Conservation (phyloP, 1,284 basidiomycete species). For the Austropuccinia psidii region DNA sequence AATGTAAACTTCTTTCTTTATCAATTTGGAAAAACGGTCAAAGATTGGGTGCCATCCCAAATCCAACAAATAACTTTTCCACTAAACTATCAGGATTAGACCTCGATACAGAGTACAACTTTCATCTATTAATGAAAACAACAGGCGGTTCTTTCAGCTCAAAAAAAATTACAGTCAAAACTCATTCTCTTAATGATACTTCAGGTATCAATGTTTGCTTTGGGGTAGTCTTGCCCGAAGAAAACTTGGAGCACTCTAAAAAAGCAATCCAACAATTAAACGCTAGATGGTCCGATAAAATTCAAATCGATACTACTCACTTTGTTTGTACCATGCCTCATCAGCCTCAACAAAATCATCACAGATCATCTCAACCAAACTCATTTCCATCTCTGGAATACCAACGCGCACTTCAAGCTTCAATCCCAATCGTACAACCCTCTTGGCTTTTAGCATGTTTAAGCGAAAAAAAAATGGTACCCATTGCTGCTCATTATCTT, state of each 20-base stretch:
- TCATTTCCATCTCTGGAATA: constrained; percentile 67
- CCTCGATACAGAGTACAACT: constrained; percentile 77
- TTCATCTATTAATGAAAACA: constrained; percentile 79
- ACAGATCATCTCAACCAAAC: constrained; percentile 51
- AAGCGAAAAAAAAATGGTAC: constrained; percentile 52
- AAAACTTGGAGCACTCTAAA: constrained; percentile 68
- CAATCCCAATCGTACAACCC: constrained; percentile 81
- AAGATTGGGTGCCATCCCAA: constrained; percentile 74
- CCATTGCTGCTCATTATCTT: constrained; percentile 42
- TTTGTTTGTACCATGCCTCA: constrained; percentile 81
- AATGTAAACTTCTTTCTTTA: constrained; percentile 70
- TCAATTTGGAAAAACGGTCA: constrained; percentile 86
- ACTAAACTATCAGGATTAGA: constrained; percentile 70
- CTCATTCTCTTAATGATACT: constrained; percentile 87
- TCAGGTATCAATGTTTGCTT: constrained; percentile 88
- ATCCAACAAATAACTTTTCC: constrained; percentile 68
- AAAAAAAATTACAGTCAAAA: constrained; percentile 68
- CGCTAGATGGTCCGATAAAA: constrained; percentile 78
- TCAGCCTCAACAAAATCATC: constrained; percentile 48
- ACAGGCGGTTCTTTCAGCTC: constrained; percentile 80
- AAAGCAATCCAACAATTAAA: constrained; percentile 69
- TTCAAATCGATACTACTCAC: constrained; percentile 93
- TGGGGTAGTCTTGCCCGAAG: constrained; percentile 69
- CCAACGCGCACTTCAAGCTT: constrained; percentile 77
- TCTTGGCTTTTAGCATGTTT: constrained; percentile 82